Base-by-base conservation (phyloP, 306 rosid species). In the Herpetospermum pedunculosum region DNA sequence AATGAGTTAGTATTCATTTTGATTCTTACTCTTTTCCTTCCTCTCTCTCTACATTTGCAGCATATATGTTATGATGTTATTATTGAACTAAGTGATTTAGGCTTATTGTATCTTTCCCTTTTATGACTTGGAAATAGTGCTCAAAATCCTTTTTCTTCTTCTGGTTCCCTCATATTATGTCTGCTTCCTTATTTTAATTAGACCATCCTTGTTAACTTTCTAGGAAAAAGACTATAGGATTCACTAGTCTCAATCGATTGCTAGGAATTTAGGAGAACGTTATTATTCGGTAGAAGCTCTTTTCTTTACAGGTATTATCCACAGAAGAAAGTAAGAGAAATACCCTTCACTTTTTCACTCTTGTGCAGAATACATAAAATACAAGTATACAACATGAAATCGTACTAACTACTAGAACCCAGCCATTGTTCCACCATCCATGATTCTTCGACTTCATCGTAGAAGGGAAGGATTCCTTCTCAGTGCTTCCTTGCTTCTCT, bases 401-500 rank as follows among this genome's bases (percentile, higher is more conserved):
- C 58, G 32, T 46, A 62, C 18, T 63, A 19, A 43, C 49, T 7
- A 37, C 5, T 40, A 35, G 10, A 64, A 23, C 32, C 49, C 72
- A 40, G 23, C 8, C 32, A 12, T 21, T 38, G 4, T 19, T 38
- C 72, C 30, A 65, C 0, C 11, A 7, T 69, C 38, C 74, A 44
- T 0, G 0, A 8, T 28, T 70, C 74, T 46, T 70, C n/a, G 3
- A 70, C 40, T 13, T 44, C 54, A 25, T 23, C 47, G 12, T 19
- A 19, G 5, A n/a, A 37, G 72, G 50, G 5, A n/a, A 37, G 72
- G 50, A 26, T 35, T 23, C 37, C 23, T 10, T 54, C 77, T 85
- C 86, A 87, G 54, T 78, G 86, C 83, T 83, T 92, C 86, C 74
- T 88, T 47, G 93, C 97, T 88, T 92, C 96, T 70, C 43, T 92